Conservation (phyloP, 2,329 filamentous ascomycete species). For the Apiospora sp. region DNA sequence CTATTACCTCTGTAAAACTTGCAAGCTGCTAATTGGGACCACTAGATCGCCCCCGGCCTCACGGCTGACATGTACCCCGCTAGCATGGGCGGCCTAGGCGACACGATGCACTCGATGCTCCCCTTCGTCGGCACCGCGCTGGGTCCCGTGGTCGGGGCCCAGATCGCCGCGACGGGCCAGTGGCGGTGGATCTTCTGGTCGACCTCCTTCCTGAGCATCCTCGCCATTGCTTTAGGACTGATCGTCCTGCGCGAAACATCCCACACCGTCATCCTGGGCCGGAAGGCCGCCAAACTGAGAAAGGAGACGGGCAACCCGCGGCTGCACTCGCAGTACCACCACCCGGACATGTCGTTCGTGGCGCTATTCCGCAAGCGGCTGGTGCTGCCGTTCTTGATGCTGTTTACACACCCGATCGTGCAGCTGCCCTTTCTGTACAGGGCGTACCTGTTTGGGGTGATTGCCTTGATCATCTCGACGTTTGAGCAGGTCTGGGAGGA, state of each 20-base stretch:
- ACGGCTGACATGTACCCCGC: conserved; percentile 53
- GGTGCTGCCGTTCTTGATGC: conserved; percentile 52
- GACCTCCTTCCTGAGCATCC: conserved; percentile 46
- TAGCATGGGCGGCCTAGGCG: conserved; percentile 51
- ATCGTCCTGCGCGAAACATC: conserved; percentile 54
- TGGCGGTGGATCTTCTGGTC: conserved; percentile 59
- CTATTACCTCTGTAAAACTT: too few relatives aligned
- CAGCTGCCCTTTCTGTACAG: conserved; percentile 53
- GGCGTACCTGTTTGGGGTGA: conserved; percentile 54
- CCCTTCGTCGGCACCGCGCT: conserved; percentile 43
- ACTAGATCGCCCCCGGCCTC: conserved; percentile 41
- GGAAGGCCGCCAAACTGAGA: conserved; percentile 41
- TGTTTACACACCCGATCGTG: conserved; percentile 55
- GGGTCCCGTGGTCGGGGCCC: conserved; percentile 48
- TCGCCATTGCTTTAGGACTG: conserved; percentile 43
- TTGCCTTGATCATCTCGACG: conserved; percentile 50
- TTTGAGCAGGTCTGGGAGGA: conserved; percentile 45
- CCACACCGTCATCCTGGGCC: conserved; percentile 47
- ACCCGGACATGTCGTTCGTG: conserved; percentile 43
- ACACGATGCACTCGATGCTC: conserved; percentile 50
- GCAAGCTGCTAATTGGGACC: too few relatives aligned
- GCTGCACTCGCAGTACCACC: conserved; percentile 35
- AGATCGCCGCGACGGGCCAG: conserved; percentile 47
- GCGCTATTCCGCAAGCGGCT: conserved; percentile 46
- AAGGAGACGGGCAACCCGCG: conserved; percentile 41